These are phyloP conservation scores for Geotrichum fermentans DNA, from an alignment of 1,139 yeast genomes.

Conservation along the genomic window DNA sequence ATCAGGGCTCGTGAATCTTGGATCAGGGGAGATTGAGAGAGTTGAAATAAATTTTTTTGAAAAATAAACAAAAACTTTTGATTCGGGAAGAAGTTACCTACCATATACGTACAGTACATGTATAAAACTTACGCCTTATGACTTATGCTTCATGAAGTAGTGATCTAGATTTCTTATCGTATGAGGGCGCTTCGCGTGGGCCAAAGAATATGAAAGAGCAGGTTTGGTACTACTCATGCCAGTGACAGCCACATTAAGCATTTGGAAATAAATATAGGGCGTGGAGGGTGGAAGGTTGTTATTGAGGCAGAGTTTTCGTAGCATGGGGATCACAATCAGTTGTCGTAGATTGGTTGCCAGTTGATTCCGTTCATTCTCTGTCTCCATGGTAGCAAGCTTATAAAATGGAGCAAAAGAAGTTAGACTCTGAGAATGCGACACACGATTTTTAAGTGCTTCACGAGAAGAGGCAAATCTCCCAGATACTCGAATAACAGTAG, in stretches of 20 bases:
- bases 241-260: conserved; percentile 15
- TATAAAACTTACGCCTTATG: neutral
- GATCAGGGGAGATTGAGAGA: neutral
- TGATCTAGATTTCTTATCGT: neutral
- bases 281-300: neutral
- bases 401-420: conserved; percentile 13
- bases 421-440: conserved; percentile 12
- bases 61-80: neutral
- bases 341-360: conserved; percentile 10
- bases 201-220: neutral
- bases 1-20: neutral
- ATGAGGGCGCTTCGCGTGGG: neutral
- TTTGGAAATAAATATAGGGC: conserved; percentile 11
- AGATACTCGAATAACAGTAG: conserved; percentile 26
- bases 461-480: conserved; percentile 16
- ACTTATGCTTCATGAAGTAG: neutral
- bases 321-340: conserved; percentile 10
- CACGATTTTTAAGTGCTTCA: conserved; percentile 3
- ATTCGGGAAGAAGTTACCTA: conserved; percentile 2
- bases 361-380: neutral
- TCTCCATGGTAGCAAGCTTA: conserved; percentile 3
- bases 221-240: conserved; percentile 12
- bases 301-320: neutral
- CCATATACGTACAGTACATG: neutral
- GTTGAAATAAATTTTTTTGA: neutral